These are phyloP conservation scores for Rachicladosporium sp. DNA, from an alignment of 2,329 filamentous ascomycete species.

Conservation along the genomic window DNA sequence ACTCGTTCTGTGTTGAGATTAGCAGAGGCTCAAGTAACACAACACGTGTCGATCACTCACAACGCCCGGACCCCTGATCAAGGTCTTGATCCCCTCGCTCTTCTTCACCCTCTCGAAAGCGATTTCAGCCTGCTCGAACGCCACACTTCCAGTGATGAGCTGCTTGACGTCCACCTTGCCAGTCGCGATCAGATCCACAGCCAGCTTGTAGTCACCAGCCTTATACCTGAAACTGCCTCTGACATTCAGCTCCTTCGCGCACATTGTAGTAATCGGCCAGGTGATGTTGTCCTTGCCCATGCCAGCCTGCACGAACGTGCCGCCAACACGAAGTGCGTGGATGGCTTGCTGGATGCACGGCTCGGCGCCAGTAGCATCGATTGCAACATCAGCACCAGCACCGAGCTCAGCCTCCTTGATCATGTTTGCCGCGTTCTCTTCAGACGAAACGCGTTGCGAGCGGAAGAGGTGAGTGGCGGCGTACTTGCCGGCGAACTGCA, in stretches of 20 bases:
- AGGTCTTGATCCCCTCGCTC: conserved; percentile 59
- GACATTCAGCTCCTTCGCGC: conserved; percentile 72
- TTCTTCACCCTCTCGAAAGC: conserved; percentile 77
- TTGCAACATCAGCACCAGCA: conserved; percentile 59
- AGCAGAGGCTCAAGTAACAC: too few species aligned
- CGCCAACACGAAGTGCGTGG: conserved; percentile 56
- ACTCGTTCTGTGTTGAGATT: too few species aligned
- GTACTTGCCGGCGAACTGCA: conserved; percentile 43
- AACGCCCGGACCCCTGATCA: conserved; percentile 30
- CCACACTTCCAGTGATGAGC: conserved; percentile 62
- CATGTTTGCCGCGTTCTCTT: conserved; percentile 11
- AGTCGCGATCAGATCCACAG: conserved; percentile 58
- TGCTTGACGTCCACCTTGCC: conserved; percentile 62
- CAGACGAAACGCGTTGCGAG: conserved; percentile 19
- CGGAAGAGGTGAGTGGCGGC: conserved; percentile 18
- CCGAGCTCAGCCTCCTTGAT: conserved; percentile 11
- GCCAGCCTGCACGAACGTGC: conserved; percentile 68
- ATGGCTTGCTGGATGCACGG: conserved; percentile 64
- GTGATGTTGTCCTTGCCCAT: conserved; percentile 77
- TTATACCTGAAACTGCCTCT: conserved; percentile 50
- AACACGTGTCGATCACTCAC: background rate
- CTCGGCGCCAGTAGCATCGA: conserved; percentile 71
- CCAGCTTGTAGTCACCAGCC: conserved; percentile 63
- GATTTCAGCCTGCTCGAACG: conserved; percentile 67
- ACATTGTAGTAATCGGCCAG: conserved; percentile 82